Base-by-base conservation (phyloP, 192 early-diverging fungal species). In the Lobosporangium transversale region DNA sequence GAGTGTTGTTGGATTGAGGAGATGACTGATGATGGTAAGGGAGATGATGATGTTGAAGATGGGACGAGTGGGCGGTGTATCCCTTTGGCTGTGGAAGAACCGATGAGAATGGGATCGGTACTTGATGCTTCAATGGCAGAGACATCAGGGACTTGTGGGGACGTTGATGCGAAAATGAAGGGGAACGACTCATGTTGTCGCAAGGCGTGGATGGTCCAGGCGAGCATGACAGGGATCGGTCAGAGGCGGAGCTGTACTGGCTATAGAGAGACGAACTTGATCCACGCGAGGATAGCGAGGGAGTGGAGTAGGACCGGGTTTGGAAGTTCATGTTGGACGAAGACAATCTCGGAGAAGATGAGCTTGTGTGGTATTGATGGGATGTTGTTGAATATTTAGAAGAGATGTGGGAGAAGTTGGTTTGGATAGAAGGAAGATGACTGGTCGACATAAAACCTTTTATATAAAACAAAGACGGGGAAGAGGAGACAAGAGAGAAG, bases 201-300 rank as follows among this genome's bases (percentile, higher is more conserved):
- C 45, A 56, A 17, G 71, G 71, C 10, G 71, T 76, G 2, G 71
- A 56, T 12, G 71, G 71, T 0, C 71, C 71, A 1, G 71, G 71
- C 1, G 71, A 76, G 30, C 57, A 54, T 5, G 71, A 76, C 42
- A 66, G 37, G 6, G 71, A 76, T 2, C 71, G 58, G 6, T 66
- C 71, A 2, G 71, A 76, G 49, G 70, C 36, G 1, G 71, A 47
- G 44, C 63, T 66, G 52, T 76, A 76, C 36, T 62, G 71, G 33
- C 62, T 66, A 47, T 76, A 58, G 30, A 76, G 64, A 10, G 71
- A 76, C 2, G 71, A 76, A 56, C 50, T 66, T 23, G 71, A 76
- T 23, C 57, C 21, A 23, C 71, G 63, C 21, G 64, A 67, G 23
- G 71, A 61, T 26, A 76, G 58, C 36, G 71, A 76, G 23, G 62